These are phyloP conservation scores for Zopfia rhizophila DNA, from an alignment of 2,329 filamentous ascomycete genomes.

Conservation along the genomic window DNA sequence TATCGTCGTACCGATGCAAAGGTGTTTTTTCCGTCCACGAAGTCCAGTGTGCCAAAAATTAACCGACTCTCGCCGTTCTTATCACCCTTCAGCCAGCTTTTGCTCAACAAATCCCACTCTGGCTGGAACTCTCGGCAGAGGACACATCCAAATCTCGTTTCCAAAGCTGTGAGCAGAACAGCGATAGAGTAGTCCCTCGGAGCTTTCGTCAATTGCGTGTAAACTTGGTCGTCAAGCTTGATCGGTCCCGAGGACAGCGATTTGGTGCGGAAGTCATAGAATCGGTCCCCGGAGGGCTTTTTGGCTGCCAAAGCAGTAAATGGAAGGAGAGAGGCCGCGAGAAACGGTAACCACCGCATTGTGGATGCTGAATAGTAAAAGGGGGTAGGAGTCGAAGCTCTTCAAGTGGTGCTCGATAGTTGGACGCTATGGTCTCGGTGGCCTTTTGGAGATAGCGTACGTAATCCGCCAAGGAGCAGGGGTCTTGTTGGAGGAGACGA, in stretches of 20 bases:
- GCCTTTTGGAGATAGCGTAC: constrained; percentile 40
- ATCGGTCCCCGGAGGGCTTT: constrained; percentile 71
- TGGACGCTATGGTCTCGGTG: constrained; percentile 43
- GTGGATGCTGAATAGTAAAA: constrained; percentile 49
- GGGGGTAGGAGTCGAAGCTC: constrained; percentile 32
- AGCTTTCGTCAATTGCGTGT: constrained; percentile 76
- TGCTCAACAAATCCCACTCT: constrained; percentile 88
- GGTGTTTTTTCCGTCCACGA: constrained; percentile 80
- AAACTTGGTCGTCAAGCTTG: constrained; percentile 80
- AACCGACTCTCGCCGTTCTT: constrained; percentile 76
- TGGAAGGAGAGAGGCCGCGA: constrained; percentile 72
- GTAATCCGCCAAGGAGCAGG: too few relatives aligned
- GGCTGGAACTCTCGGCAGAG: constrained; percentile 92
- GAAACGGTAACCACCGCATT: constrained; percentile 73
- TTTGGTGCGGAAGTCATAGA: constrained; percentile 76
- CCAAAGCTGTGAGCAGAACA: constrained; percentile 87
- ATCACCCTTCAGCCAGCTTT: constrained; percentile 88
- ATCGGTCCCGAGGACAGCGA: constrained; percentile 73
- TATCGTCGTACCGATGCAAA: constrained; percentile 79
- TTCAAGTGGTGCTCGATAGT: constrained; percentile 20
- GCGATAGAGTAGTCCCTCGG: constrained; percentile 87
- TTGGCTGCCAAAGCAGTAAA: constrained; percentile 71
- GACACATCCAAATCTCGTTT: constrained; percentile 82
- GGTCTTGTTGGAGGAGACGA: too few relatives aligned
- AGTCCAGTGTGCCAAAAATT: constrained; percentile 88